A percentile compares a stretch with the other conserved stretches of the same genome.
Evolutionary conservation across 192 early-diverging fungal genomes (phyloP).

Genomic region (Coemansia sp.): DNA sequence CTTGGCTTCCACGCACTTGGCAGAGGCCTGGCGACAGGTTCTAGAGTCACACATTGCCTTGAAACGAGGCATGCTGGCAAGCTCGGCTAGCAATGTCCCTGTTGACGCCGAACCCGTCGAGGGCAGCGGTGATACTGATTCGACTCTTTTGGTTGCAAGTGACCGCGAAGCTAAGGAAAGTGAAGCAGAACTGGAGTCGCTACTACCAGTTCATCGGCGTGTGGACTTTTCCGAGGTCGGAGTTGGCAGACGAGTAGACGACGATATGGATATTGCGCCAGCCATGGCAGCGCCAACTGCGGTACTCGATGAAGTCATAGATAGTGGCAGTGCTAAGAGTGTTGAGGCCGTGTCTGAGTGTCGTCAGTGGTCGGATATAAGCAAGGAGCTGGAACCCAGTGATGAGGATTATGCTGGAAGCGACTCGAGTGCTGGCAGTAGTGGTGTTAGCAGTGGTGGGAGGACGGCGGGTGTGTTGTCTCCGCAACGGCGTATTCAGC

Average conservation of each 20-base stretch:
- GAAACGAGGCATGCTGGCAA: constrained; percentile 20
- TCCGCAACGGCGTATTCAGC: constrained; percentile 48
- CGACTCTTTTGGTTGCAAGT: neutral
- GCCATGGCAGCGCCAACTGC: neutral
- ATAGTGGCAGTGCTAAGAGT: neutral
- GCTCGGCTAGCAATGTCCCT: neutral
- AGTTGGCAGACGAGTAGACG: constrained; percentile 36
- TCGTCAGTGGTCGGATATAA: constrained; percentile 31
- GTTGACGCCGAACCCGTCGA: neutral
- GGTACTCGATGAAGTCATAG: neutral
- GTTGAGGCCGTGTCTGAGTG: neutral
- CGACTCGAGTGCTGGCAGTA: neutral
- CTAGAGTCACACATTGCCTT: constrained; percentile 40
- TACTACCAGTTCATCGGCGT: constrained; percentile 24
- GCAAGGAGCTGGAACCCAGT: constrained; percentile 24
- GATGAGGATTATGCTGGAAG: neutral
- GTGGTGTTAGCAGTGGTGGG: neutral
- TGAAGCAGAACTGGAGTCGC: neutral
- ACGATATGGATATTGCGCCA: constrained; percentile 32
- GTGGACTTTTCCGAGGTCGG: constrained; percentile 47
- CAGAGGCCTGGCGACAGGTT: constrained; percentile 35
- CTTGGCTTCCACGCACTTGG: constrained; percentile 29
- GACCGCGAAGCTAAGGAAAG: neutral
- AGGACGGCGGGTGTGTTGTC: constrained; percentile 7
- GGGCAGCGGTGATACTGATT: neutral